phyloP scores from a whole-genome alignment of 2,329 filamentous ascomycete species.

The Passalora sequoiae region DNA sequence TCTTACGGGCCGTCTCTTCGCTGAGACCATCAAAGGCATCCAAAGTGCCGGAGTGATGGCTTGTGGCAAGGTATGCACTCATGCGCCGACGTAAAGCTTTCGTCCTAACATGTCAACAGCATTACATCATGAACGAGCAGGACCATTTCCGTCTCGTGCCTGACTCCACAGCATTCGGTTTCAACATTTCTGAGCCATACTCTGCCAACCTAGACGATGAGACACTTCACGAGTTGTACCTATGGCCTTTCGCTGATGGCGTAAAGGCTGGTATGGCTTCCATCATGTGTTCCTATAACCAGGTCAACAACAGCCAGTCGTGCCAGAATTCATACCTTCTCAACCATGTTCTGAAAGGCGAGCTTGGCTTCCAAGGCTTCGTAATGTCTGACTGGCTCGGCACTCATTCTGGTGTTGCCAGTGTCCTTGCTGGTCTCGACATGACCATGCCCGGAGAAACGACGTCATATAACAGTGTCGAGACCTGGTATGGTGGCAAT shows the following conservation, averaged over 20 bases:
- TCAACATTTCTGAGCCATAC: constrained; percentile 48
- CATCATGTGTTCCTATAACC: constrained; percentile 75
- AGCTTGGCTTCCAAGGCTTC: constrained; percentile 42
- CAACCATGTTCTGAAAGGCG: constrained; percentile 62
- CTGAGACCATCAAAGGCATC: constrained; percentile 26
- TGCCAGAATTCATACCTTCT: constrained; percentile 60
- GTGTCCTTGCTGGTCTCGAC: constrained; percentile 30
- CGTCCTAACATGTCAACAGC: too few species aligned
- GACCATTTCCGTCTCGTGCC: constrained; percentile 38
- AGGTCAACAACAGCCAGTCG: constrained; percentile 62
- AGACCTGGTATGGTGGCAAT: constrained; percentile 51
- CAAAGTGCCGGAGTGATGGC: constrained; percentile 44
- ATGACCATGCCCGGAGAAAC: constrained; percentile 56
- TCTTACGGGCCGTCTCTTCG: constrained; percentile 43
- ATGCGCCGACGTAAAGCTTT: too few species aligned
- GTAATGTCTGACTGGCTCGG: constrained; percentile 48
- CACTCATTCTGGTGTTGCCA: constrained; percentile 35
- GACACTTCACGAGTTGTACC: constrained; percentile 71
- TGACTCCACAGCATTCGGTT: constrained; percentile 32
- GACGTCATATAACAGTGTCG: constrained; percentile 62
- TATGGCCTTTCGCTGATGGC: constrained; percentile 80
- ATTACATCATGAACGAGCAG: constrained; percentile 57
- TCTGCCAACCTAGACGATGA: constrained; percentile 70
- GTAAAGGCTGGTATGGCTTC: constrained; percentile 71
- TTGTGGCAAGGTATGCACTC: constrained; percentile 48